Evolutionary conservation across 2,329 filamentous ascomycete species (phyloP).

Genomic region (Raffaelea albimanens): DNA sequence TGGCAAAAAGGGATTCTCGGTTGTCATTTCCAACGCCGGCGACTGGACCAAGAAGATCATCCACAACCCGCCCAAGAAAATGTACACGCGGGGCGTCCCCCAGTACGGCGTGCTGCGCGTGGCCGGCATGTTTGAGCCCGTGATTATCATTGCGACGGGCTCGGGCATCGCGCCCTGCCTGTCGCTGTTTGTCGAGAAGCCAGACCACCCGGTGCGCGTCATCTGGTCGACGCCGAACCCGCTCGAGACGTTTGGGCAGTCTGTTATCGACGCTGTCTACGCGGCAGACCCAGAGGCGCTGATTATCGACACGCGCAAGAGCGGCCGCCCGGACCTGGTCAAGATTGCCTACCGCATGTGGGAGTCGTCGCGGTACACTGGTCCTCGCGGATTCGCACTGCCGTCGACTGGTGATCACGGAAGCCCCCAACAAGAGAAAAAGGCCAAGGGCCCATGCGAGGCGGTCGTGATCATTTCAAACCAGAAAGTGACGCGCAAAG

Average conservation of each 20-base stretch:
- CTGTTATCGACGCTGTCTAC: conserved; percentile 21
- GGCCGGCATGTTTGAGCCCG: conserved; percentile 43
- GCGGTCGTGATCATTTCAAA: conserved; percentile 25
- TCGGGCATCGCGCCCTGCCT: conserved; percentile 55
- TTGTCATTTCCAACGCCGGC: conserved; percentile 52
- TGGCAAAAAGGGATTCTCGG: conserved; percentile 48
- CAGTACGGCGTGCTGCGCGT: conserved; percentile 49
- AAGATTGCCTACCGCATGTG: conserved; percentile 10
- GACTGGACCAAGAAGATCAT: conserved; percentile 55
- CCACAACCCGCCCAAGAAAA: conserved; percentile 37
- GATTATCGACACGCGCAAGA: conserved; percentile 10
- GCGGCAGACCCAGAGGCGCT: conserved; percentile 11
- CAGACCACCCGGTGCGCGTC: conserved; percentile 19
- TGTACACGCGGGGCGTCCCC: conserved; percentile 54
- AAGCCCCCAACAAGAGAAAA: not conserved
- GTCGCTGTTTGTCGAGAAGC: conserved; percentile 43
- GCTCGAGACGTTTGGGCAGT: conserved; percentile 22
- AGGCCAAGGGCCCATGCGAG: conserved; percentile 7
- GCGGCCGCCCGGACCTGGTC: conserved; percentile 10
- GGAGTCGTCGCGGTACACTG: conserved; percentile 2
- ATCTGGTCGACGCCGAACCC: conserved; percentile 25
- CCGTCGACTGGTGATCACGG: too few relatives aligned
- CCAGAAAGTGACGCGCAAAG: conserved; percentile 20
- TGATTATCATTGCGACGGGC: conserved; percentile 53
- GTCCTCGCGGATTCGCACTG: too few relatives aligned